These are phyloP conservation scores for Combretum micranthum DNA, from an alignment of 345 rosid genomes.

Conservation along the genomic window DNA sequence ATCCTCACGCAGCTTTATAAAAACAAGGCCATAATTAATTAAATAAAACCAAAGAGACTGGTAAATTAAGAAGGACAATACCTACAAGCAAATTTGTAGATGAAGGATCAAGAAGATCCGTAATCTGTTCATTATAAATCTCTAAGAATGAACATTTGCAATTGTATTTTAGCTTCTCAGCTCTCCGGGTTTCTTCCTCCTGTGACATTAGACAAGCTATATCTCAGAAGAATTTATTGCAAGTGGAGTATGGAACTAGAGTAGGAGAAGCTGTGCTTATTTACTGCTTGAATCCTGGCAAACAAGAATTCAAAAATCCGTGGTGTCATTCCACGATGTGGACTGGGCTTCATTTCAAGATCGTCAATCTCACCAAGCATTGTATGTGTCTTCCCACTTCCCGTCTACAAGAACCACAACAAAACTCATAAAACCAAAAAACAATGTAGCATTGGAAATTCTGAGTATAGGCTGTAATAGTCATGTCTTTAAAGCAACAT, in stretches of 20 bases:
- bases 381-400: conserved; percentile 97
- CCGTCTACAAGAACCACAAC: conserved; percentile 55
- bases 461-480: too few species aligned
- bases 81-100: conserved; percentile 77
- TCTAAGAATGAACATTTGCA: conserved; percentile 98
- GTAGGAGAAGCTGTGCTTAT: conserved; percentile 10
- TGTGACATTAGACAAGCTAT: conserved; percentile 19
- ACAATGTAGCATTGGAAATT: background rate
- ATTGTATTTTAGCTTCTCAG: conserved; percentile 72
- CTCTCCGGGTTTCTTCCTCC: conserved; percentile 96
- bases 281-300: conserved; percentile 94
- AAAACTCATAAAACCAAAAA: conserved; percentile 1
- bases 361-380: conserved; percentile 86
- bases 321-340: conserved; percentile 88
- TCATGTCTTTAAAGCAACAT: too few species aligned
- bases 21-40: conserved; percentile 3
- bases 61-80: conserved; percentile 3
- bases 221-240: background rate
- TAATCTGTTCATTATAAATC: conserved; percentile 89
- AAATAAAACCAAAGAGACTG: conserved; percentile 6
- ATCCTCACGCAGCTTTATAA: conserved; percentile 80
- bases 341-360: conserved; percentile 76
- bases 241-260: background rate
- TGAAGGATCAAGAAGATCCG: conserved; percentile 97
- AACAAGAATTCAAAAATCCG: conserved; percentile 94